Conservation (phyloP, 768 basidiomycete species). For the Lentinula sp. region DNA sequence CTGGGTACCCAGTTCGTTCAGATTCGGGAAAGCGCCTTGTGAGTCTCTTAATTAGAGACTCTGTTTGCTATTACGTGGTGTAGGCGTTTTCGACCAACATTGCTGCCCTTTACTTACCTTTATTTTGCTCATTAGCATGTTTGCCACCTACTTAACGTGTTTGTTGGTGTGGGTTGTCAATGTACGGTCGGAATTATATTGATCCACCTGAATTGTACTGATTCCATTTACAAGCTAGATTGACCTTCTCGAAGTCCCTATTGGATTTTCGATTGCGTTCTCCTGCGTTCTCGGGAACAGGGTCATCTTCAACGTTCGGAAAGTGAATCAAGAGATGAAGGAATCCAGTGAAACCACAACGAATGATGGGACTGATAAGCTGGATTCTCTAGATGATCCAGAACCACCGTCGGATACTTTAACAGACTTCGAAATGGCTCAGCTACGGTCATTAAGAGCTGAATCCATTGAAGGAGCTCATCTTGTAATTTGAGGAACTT, state of each 20-base stretch:
- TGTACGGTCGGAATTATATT: constrained; percentile 16
- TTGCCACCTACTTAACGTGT: constrained; percentile 49
- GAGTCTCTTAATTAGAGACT: constrained; percentile 48
- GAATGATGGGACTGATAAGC: background rate
- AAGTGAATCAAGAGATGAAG: constrained; percentile 25
- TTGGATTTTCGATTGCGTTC: constrained; percentile 53
- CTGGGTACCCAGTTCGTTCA: constrained; percentile 27
- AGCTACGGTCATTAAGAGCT: constrained; percentile 25
- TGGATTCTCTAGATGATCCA: background rate
- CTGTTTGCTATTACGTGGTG: constrained; percentile 52
- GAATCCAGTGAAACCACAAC: background rate
- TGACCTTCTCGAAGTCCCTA: constrained; percentile 42
- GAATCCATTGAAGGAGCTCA: constrained; percentile 5
- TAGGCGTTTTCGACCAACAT: constrained; percentile 22
- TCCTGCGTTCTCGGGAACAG: constrained; percentile 55
- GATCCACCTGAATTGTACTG: background rate
- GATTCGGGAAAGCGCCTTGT: constrained; percentile 39
- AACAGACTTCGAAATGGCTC: constrained; percentile 26
- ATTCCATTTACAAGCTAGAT: constrained; percentile 17
- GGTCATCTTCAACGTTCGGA: constrained; percentile 49
- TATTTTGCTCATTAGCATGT: constrained; percentile 32
- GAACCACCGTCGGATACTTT: constrained; percentile 9
- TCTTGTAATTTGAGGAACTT: background rate
- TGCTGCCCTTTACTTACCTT: background rate
- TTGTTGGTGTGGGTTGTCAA: constrained; percentile 33